phyloP scores from a whole-genome alignment of 495 filamentous ascomycete species.

The Lasiosphaeria miniovina region DNA sequence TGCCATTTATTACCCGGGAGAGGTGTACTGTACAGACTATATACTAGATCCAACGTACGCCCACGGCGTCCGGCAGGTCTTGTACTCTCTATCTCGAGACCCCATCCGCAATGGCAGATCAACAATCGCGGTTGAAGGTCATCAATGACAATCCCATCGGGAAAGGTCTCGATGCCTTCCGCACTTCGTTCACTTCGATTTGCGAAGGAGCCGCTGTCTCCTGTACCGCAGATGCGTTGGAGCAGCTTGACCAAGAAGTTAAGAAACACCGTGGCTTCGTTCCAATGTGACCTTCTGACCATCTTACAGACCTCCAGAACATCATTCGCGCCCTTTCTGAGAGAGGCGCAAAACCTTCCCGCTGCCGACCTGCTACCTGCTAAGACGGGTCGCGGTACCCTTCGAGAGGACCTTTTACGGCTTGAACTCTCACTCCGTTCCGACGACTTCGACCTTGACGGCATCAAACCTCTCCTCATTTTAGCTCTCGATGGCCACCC shows the following conservation, averaged over 20 bases:
- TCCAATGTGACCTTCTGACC: not conserved
- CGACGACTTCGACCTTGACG: conserved; percentile 33
- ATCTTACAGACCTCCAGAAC: conserved; percentile 21
- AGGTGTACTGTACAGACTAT: too few relatives aligned
- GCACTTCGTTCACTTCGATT: not conserved
- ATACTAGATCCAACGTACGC: too few relatives aligned
- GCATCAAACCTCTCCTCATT: conserved; percentile 32
- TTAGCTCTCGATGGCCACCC: conserved; percentile 20
- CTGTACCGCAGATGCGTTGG: not conserved
- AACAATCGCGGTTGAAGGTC: not conserved
- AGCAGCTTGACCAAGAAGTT: not conserved
- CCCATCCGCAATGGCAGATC: not conserved
- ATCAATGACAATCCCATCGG: conserved; percentile 2
- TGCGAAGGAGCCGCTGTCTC: not conserved
- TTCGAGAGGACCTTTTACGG: conserved; percentile 20
- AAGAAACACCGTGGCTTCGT: not conserved
- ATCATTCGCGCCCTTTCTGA: conserved; percentile 15
- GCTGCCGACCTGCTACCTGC: conserved; percentile 25
- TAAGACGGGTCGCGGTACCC: conserved; percentile 11
- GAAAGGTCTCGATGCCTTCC: conserved; percentile 1
- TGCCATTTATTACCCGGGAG: too few relatives aligned
- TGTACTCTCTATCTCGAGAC: too few relatives aligned
- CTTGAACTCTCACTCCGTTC: conserved; percentile 26
- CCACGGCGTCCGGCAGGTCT: too few relatives aligned
- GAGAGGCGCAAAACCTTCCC: conserved; percentile 26